Evolutionary conservation across 805 yeast species (phyloP).

Genomic region (Saccharomycopsis oosterbeekiorum): DNA sequence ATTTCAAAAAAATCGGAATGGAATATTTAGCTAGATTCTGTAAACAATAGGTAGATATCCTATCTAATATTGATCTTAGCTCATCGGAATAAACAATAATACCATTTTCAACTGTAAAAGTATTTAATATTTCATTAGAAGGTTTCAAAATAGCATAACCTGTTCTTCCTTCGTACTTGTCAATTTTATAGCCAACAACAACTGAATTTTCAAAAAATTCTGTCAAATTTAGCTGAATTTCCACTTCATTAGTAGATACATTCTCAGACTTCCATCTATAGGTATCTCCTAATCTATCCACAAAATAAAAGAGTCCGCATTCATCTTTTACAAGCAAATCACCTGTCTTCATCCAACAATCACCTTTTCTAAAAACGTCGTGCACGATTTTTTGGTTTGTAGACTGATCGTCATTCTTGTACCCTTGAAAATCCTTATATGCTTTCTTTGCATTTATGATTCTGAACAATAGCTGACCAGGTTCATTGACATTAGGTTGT

Average conservation of each 20-base stretch:
- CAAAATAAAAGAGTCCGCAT: conserved; percentile 66
- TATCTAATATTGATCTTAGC: conserved; percentile 28
- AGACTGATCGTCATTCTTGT: conserved; percentile 69
- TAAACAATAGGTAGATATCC: conserved; percentile 29
- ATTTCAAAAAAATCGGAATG: conserved; percentile 70
- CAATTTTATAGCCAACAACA: conserved; percentile 81
- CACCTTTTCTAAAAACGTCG: conserved; percentile 75
- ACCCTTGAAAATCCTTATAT: conserved; percentile 81
- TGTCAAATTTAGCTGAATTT: conserved; percentile 46
- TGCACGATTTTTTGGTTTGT: conserved; percentile 65
- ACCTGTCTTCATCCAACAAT: conserved; percentile 85
- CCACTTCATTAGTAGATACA: conserved; percentile 90
- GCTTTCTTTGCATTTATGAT: conserved; percentile 54
- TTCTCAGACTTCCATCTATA: conserved; percentile 96
- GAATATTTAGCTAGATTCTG: conserved; percentile 71
- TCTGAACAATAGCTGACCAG: conserved; percentile 82
- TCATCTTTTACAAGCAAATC: conserved; percentile 66
- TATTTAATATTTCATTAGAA: conserved; percentile 8
- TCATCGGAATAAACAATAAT: conserved; percentile 12
- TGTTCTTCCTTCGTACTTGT: conserved; percentile 88
- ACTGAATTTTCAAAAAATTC: conserved; percentile 51
- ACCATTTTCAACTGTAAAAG: background rate
- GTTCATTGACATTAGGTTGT: conserved; percentile 46
- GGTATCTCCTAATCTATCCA: conserved; percentile 90
- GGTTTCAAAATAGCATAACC: conserved; percentile 77